Percentiles rank a stretch among this genome's conserved stretches.
Evolutionary conservation across 2,329 filamentous ascomycete genomes (phyloP).

Genomic region (Trichoderma semiorbis): DNA sequence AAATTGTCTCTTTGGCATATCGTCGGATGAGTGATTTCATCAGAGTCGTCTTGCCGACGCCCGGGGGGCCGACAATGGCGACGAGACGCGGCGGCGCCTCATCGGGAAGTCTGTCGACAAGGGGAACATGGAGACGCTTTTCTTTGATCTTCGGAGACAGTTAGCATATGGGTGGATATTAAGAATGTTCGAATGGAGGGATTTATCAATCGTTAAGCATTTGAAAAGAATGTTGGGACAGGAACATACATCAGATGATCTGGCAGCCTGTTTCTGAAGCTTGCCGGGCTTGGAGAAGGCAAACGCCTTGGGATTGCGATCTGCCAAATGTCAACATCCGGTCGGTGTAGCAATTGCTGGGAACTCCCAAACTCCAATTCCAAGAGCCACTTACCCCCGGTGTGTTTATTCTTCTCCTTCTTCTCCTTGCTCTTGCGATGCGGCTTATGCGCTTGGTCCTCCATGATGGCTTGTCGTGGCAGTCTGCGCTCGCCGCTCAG

Average conservation of each 20-base stretch:
- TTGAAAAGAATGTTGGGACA: constrained; percentile 17
- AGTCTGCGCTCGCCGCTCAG: constrained; percentile 20
- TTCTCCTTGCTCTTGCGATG: constrained; percentile 88
- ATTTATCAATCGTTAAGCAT: background rate
- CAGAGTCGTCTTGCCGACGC: constrained; percentile 91
- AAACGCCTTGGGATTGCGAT: constrained; percentile 86
- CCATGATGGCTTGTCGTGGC: constrained; percentile 50
- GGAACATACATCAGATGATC: constrained; percentile 63
- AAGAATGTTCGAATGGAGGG: fast-evolving
- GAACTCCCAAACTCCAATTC: background rate
- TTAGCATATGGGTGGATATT: constrained; percentile 22
- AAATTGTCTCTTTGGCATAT: constrained; percentile 93
- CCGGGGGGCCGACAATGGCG: constrained; percentile 89
- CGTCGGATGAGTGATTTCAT: constrained; percentile 91
- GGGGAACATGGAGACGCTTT: constrained; percentile 91
- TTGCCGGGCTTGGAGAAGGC: constrained; percentile 78
- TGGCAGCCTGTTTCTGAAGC: constrained; percentile 69
- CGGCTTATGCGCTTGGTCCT: constrained; percentile 78
- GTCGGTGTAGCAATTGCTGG: background rate
- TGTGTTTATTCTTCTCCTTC: constrained; percentile 68
- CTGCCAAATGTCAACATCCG: constrained; percentile 36
- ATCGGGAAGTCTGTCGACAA: constrained; percentile 92
- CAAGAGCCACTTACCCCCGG: constrained; percentile 49
- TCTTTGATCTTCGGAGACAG: constrained; percentile 69
- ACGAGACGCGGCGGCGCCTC: constrained; percentile 92